These are phyloP conservation scores for Botryotinia convoluta DNA, from an alignment of 2,329 filamentous ascomycete genomes.

Conservation along the genomic window DNA sequence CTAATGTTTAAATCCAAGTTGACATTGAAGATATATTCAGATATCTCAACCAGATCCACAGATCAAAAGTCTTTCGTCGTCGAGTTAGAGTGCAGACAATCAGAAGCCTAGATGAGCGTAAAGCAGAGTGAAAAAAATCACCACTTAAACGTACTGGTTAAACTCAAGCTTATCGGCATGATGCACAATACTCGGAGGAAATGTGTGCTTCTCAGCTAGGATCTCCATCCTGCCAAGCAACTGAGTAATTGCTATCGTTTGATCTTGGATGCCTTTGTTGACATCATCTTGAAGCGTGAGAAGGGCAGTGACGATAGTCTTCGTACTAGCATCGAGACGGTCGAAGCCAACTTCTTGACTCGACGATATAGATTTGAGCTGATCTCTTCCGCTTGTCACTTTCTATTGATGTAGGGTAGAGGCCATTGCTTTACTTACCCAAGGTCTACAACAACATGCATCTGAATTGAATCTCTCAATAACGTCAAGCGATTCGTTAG, in stretches of 20 bases:
- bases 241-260: constrained; percentile 2
- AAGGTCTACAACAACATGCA: constrained; percentile 4
- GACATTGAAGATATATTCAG: too few relatives aligned
- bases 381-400: neutral
- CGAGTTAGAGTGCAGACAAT: too few relatives aligned
- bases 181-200: neutral
- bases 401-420: neutral
- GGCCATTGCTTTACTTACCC: neutral
- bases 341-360: constrained; percentile 2
- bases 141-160: neutral
- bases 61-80: too few relatives aligned
- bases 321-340: neutral
- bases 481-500: neutral
- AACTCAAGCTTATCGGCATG: neutral
- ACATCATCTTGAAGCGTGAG: neutral
- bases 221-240: neutral
- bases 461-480: constrained; percentile 6
- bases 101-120: too few relatives aligned
- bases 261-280: neutral
- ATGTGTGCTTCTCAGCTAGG: neutral
- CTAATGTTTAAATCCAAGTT: too few relatives aligned
- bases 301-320: neutral
- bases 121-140: too few relatives aligned
- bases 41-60: too few relatives aligned
- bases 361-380: neutral